Base-by-base conservation (phyloP, 2,329 filamentous ascomycete genomes). In the Venturia aucupariae region DNA sequence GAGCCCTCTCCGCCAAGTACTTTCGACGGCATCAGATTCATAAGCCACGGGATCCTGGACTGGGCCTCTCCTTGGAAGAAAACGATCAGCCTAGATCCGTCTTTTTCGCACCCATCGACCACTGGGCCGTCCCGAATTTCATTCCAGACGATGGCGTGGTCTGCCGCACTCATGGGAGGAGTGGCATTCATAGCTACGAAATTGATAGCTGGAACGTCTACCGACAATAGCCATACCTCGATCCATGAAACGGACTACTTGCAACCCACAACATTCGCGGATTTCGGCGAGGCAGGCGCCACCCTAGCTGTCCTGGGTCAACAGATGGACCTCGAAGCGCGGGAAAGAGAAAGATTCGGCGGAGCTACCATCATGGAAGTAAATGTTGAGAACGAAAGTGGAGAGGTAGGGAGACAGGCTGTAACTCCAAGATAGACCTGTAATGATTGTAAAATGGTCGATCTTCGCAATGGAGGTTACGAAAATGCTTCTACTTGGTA, bases 271-370 rank as follows among this genome's bases (percentile, higher is more conserved):
- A 61, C 41, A 19, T 24, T 67, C 35, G 22, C 32, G 22, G 32
- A 64, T 22, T 63, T 66, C 32, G 67, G 66, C 15, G 66, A 66
- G 15, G 66, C 67, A 3, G 67, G 67, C 13, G 66, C 67, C 54
- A 61, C 63, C 19, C 54, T 69, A 51, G 67, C 67, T 24, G 67
- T 65, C 24, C 30, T 69, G 54, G 65, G 66, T 15, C 38, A 64
- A 38, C 62, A 65, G 48, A 44, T 68, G 44, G 62, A 64, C 15
- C 11, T 64, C 17, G 65, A 67, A 30, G 35, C 35, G n/a, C 17
- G 55, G 32, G 66, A 66, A 38, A 51, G 51, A 62, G 63, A 66
- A 42, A 17, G 11, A 46, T 30, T 41, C 22, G 55, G 63, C 15
- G 63, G 62, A 4, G 65, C 39, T 24, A 35, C 60, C n/a, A 41